A percentile compares a stretch with the other conserved stretches of the same genome.
phyloP scores from a whole-genome alignment of 1,139 yeast genomes.

The Blastobotrys capitulatus region DNA sequence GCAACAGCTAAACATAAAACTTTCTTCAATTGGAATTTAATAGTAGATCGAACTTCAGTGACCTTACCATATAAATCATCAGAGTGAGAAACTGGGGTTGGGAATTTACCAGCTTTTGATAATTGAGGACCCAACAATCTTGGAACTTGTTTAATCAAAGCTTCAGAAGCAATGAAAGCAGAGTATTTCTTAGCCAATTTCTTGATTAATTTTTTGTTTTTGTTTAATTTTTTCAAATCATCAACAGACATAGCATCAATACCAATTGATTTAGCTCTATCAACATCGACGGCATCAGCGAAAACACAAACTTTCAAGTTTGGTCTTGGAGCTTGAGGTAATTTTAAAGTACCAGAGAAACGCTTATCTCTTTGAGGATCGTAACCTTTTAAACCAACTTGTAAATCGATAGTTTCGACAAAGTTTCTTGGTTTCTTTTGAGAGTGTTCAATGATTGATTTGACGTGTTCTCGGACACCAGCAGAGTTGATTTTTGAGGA shows the following conservation, averaged over 20 bases:
- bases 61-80: conserved; percentile 97
- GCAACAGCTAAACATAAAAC: conserved; percentile 87
- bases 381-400: conserved; percentile 99
- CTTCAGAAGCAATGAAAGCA: conserved; percentile 99
- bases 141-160: conserved; percentile 99
- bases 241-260: conserved; percentile 99
- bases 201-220: conserved; percentile 99
- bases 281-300: conserved; percentile 99
- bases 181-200: conserved; percentile 99
- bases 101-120: conserved; percentile 99
- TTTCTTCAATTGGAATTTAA: conserved; percentile 99
- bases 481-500: conserved; percentile 94
- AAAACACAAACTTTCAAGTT: conserved; percentile 99
- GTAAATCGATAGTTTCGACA: conserved; percentile 99
- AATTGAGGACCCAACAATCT: conserved; percentile 99
- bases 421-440: conserved; percentile 98
- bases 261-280: conserved; percentile 99
- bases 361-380: conserved; percentile 99
- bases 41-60: conserved; percentile 97
- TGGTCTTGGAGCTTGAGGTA: conserved; percentile 99
- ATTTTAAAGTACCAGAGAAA: conserved; percentile 99
- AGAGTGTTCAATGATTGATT: conserved; percentile 86
- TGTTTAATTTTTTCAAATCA: conserved; percentile 99
- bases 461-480: conserved; percentile 96
- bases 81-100: conserved; percentile 99